These are phyloP conservation scores for Podila minutissima DNA, from an alignment of 192 early-diverging fungal genomes.

Conservation along the genomic window DNA sequence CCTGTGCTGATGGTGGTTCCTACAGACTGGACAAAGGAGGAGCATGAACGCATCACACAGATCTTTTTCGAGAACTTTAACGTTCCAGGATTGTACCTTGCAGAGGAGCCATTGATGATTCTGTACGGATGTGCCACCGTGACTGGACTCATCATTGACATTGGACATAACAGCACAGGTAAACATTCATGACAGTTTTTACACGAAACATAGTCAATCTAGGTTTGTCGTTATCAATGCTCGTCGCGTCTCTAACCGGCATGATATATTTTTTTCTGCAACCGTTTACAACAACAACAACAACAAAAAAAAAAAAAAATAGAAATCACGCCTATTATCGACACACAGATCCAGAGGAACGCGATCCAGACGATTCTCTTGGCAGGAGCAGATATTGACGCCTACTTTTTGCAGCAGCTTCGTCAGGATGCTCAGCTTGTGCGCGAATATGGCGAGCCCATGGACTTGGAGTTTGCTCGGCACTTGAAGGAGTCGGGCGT, in stretches of 20 bases:
- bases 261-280: not conserved
- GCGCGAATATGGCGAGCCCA: constrained; percentile 55
- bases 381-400: constrained; percentile 76
- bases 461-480: constrained; percentile 66
- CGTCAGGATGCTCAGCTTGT: constrained; percentile 60
- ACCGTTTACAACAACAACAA: too few species aligned
- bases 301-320: not conserved
- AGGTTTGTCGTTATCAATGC: not conserved
- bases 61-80: constrained; percentile 96
- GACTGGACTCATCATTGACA: constrained; percentile 89
- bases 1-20: constrained; percentile 85
- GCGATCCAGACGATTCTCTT: constrained; percentile 70
- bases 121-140: constrained; percentile 81
- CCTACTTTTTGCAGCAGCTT: constrained; percentile 69
- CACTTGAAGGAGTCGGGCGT: constrained; percentile 65
- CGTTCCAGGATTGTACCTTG: constrained; percentile 80
- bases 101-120: constrained; percentile 85
- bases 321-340: constrained; percentile 85
- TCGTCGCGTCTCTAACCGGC: not conserved
- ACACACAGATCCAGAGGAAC: constrained; percentile 71
- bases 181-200: not conserved
- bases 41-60: constrained; percentile 83
- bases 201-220: not conserved
- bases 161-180: constrained; percentile 89
- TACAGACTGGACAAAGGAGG: constrained; percentile 81